These are phyloP conservation scores for Magnolia changhungtana DNA, from an alignment of 164 flowering plant species.

Conservation along the genomic window DNA sequence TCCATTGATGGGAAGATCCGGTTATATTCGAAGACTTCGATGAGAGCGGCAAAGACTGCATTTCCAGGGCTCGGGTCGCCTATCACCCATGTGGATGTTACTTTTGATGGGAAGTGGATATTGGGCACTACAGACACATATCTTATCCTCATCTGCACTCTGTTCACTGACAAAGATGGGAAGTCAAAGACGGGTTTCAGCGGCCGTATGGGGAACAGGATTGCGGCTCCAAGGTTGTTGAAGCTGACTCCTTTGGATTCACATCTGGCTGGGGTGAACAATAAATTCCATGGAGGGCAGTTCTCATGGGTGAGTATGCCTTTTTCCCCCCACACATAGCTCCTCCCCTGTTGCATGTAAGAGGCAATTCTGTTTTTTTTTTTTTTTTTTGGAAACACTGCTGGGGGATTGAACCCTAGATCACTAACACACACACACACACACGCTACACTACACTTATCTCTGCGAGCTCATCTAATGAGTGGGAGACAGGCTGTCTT, in stretches of 20 bases:
- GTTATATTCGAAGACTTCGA: slow-evolving; percentile 75
- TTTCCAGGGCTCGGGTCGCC: slow-evolving; percentile 98
- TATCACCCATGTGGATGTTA: slow-evolving; percentile 92
- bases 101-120: slow-evolving; percentile 98
- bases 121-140: slow-evolving; percentile 92
- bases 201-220: slow-evolving; percentile 89
- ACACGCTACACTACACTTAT: no score
- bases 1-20: slow-evolving; percentile 96
- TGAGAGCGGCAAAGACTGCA: slow-evolving; percentile 97
- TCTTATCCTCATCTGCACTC: slow-evolving; percentile 76
- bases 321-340: no score
- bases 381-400: no score
- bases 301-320: slow-evolving; percentile 80
- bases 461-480: no score
- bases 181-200: slow-evolving; percentile 79
- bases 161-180: slow-evolving; percentile 88
- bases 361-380: no score
- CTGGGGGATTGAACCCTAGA: no score
- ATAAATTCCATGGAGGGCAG: slow-evolving; percentile 83
- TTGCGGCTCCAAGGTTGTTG: slow-evolving; percentile 87
- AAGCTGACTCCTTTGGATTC: slow-evolving; percentile 91
- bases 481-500: no score
- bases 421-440: no score
- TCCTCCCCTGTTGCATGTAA: no score
- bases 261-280: slow-evolving; percentile 76